Evolutionary conservation across 176 grass and related monocot genomes (phyloP).

Genomic region (Miscanthus lutarioriparius): DNA sequence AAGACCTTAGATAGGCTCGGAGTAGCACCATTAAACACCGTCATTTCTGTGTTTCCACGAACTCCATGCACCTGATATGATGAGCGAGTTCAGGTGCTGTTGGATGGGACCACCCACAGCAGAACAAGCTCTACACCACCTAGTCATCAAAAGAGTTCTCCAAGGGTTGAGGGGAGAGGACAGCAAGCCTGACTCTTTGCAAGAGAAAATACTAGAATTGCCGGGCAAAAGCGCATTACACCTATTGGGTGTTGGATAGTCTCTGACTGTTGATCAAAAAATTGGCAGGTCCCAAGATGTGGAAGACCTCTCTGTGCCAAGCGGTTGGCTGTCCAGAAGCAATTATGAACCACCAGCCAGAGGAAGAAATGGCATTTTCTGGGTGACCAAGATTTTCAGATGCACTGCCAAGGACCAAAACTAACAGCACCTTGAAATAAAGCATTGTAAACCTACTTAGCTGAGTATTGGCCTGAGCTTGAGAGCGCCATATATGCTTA

Average conservation of each 20-base stretch:
- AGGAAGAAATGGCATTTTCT: neutral
- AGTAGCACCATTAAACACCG: neutral
- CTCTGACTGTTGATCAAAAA: neutral
- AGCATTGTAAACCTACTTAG: neutral
- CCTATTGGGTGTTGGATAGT: neutral
- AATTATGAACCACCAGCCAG: neutral
- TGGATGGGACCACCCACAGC: neutral
- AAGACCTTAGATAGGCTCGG: neutral
- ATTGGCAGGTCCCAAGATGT: neutral
- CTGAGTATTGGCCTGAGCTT: neutral
- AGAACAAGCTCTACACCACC: neutral
- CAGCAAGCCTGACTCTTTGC: neutral
- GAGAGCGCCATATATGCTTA: neutral
- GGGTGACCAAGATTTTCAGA: neutral
- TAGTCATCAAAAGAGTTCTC: neutral
- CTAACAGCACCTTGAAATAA: neutral
- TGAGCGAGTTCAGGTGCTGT: neutral
- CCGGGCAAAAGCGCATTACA: neutral
- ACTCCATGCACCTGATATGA: neutral
- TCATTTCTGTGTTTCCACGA: neutral
- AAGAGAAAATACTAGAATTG: neutral
- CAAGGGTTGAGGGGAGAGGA: neutral
- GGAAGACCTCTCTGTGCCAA: neutral
- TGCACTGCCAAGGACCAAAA: neutral
- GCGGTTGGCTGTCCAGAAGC: neutral